Percentiles rank a stretch among this genome's conserved stretches.
Conservation (phyloP, 2,329 filamentous ascomycete species). For the Drechmeria coniospora region DNA sequence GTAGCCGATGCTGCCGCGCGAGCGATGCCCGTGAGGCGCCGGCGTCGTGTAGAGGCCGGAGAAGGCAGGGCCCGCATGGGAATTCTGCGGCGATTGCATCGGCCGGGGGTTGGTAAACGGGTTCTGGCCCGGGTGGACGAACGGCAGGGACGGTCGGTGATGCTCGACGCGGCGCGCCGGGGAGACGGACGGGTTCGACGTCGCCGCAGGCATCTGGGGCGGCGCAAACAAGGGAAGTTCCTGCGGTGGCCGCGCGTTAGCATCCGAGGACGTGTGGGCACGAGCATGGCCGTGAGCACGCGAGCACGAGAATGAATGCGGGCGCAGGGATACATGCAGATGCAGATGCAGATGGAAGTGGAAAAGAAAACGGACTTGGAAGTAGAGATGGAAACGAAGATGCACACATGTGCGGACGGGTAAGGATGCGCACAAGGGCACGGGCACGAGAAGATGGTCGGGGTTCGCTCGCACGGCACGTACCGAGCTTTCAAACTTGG, state of each 20-base stretch:
- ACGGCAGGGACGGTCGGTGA: constrained; percentile 58
- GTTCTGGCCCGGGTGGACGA: constrained; percentile 59
- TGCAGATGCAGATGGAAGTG: too few relatives aligned
- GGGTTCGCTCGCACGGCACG: too few relatives aligned
- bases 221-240: constrained; percentile 92
- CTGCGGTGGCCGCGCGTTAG: constrained; percentile 33
- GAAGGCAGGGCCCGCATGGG: constrained; percentile 33
- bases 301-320: too few relatives aligned
- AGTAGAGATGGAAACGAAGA: too few relatives aligned
- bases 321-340: too few relatives aligned
- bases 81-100: constrained; percentile 73
- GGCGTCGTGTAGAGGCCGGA: constrained; percentile 48
- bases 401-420: not conserved
- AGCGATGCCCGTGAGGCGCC: constrained; percentile 43
- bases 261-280: too few relatives aligned
- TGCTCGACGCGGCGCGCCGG: constrained; percentile 69
- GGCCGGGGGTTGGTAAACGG: constrained; percentile 65
- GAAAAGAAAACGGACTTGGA: too few relatives aligned
- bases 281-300: too few relatives aligned
- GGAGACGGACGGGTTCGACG: constrained; percentile 95
- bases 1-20: constrained; percentile 47
- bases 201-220: constrained; percentile 79
- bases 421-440: too few relatives aligned
- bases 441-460: not conserved
- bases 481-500: constrained; percentile 95